Evolutionary conservation across 1,284 basidiomycete genomes (phyloP).

Genomic region (Afroboletus lepidellus): DNA sequence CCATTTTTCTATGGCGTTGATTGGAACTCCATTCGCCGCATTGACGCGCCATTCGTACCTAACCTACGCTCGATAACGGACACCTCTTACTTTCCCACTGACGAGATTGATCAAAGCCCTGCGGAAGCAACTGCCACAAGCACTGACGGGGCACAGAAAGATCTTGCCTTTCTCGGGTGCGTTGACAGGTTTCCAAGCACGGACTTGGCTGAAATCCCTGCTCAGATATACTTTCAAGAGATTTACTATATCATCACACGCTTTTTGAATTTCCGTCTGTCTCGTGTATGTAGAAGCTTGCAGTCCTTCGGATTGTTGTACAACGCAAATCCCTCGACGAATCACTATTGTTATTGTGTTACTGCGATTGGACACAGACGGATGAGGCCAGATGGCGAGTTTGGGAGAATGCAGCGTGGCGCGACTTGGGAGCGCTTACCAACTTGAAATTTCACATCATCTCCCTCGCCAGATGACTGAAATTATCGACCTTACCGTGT

Average conservation of each 20-base stretch:
- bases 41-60: slow-evolving; percentile 95
- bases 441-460: too few relatives aligned
- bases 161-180: slow-evolving; percentile 91
- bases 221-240: slow-evolving; percentile 76
- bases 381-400: too few relatives aligned
- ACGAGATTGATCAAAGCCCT: slow-evolving; percentile 88
- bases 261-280: slow-evolving; percentile 22
- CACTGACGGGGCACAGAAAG: slow-evolving; percentile 66
- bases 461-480: slow-evolving; percentile 25
- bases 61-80: slow-evolving; percentile 91
- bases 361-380: too few relatives aligned
- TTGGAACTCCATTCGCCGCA: slow-evolving; percentile 85
- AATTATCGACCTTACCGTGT: slow-evolving; percentile 32
- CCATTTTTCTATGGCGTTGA: slow-evolving; percentile 98
- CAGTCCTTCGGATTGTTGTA: background rate
- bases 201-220: slow-evolving; percentile 7
- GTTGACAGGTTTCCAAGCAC: slow-evolving; percentile 25
- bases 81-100: slow-evolving; percentile 96
- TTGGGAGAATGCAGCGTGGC: too few relatives aligned
- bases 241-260: slow-evolving; percentile 53
- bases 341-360: too few relatives aligned
- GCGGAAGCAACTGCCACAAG: slow-evolving; percentile 62
- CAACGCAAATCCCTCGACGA: background rate
- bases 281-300: background rate
- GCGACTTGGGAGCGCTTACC: too few relatives aligned